Evolutionary conservation across 768 basidiomycete species (phyloP).

Genomic region (Mycena metata): DNA sequence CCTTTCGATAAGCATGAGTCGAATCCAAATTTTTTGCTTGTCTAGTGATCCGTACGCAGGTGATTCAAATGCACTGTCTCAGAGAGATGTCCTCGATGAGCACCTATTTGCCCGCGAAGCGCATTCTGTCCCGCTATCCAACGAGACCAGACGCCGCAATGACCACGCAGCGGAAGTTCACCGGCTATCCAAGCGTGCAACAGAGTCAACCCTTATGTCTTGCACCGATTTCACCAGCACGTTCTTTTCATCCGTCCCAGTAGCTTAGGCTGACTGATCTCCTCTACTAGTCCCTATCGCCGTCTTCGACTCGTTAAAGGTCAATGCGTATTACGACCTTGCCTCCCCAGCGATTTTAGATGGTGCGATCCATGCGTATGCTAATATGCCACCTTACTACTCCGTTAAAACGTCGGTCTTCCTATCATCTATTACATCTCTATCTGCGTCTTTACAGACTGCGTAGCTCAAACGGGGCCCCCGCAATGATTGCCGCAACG

Average conservation of each 20-base stretch:
- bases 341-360: slow-evolving; percentile 8
- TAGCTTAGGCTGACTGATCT: neutral
- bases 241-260: neutral
- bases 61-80: neutral
- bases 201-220: neutral
- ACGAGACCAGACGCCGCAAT: neutral
- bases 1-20: neutral
- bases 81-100: neutral
- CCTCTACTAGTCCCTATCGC: slow-evolving; percentile 15
- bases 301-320: neutral
- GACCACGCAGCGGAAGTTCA: neutral
- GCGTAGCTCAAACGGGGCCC: neutral
- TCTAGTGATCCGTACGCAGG: slow-evolving; percentile 9
- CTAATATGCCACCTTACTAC: slow-evolving; percentile 14
- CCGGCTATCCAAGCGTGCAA: neutral
- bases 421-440: neutral
- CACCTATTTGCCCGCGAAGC: no score
- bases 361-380: neutral
- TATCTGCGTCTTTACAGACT: neutral
- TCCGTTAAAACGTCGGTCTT: neutral
- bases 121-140: no score
- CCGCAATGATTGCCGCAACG: neutral
- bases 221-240: slow-evolving; percentile 4
- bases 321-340: slow-evolving; percentile 16
- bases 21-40: neutral